Conservation (phyloP, 208 protist species). For the Wallacemonas collosoma region DNA sequence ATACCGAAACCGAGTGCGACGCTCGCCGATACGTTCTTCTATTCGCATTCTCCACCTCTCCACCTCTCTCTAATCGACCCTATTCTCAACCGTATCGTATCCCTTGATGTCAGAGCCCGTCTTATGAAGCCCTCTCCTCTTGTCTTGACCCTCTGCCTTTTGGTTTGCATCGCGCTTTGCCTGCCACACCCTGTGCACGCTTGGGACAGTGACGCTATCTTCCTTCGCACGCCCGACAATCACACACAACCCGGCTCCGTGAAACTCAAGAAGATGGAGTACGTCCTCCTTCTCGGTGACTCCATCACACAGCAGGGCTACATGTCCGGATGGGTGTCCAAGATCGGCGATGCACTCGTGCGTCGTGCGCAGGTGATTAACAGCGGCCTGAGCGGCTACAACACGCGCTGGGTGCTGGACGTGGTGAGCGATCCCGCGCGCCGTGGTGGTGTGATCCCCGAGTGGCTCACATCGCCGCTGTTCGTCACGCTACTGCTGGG, state of each 20-base stretch:
- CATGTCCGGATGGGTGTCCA: conserved; percentile 40
- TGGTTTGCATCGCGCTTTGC: too few relatives aligned
- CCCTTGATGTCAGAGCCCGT: neutral
- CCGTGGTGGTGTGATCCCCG: conserved; percentile 28
- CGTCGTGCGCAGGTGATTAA: conserved; percentile 57
- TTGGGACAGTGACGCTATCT: too few relatives aligned
- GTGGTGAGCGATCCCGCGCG: conserved; percentile 28
- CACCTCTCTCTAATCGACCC: too few relatives aligned
- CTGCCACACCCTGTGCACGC: too few relatives aligned
- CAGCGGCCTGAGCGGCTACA: conserved; percentile 68
- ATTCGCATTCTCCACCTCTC: too few relatives aligned
- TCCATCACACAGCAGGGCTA: conserved; percentile 56
- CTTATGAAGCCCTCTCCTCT: neutral
- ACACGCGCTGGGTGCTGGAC: conserved; percentile 50
- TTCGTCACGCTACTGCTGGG: conserved; percentile 60
- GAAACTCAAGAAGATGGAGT: conserved; percentile 20
- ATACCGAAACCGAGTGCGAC: too few relatives aligned
- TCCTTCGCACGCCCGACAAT: neutral
- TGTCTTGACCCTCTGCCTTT: neutral
- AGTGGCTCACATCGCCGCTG: conserved; percentile 26
- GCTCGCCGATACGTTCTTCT: too few relatives aligned
- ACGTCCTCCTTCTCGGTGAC: conserved; percentile 52
- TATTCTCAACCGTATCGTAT: too few relatives aligned
- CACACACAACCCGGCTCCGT: neutral
- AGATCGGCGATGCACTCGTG: conserved; percentile 41